These are phyloP conservation scores for Liquidambar formosana DNA, from an alignment of 164 flowering plant genomes.

Conservation along the genomic window DNA sequence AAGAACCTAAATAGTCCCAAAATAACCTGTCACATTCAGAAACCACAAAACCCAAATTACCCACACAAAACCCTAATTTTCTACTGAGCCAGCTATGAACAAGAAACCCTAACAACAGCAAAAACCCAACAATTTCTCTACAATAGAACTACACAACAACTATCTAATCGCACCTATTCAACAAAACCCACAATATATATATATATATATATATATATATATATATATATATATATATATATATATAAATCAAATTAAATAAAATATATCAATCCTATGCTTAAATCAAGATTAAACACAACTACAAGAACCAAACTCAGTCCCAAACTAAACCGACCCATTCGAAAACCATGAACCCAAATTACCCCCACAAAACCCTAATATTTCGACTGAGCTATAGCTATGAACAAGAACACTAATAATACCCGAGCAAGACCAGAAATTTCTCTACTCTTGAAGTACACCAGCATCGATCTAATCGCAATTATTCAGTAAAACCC, in stretches of 20 bases:
- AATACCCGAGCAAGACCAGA: background rate
- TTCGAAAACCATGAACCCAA: no score
- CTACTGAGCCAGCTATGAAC: background rate
- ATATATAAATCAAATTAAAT: no score
- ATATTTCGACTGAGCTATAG: no score
- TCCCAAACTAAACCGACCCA: no score
- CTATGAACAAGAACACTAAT: no score
- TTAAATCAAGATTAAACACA: no score
- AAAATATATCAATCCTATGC: no score
- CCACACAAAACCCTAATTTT: slow-evolving; percentile 22
- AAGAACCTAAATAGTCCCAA: background rate
- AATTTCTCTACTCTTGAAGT: background rate
- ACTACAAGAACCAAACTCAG: no score
- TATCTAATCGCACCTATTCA: slow-evolving; percentile 12
- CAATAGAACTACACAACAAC: background rate
- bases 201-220: no score
- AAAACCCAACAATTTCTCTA: background rate
- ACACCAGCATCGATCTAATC: slow-evolving; percentile 7
- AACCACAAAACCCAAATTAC: background rate
- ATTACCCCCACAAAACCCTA: no score
- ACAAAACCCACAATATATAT: background rate
- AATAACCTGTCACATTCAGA: background rate
- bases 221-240: no score
- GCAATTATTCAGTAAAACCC: background rate
- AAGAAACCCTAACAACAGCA: no score